These are phyloP conservation scores for Sicyos edulis DNA, from an alignment of 306 rosid genomes.

Conservation along the genomic window DNA sequence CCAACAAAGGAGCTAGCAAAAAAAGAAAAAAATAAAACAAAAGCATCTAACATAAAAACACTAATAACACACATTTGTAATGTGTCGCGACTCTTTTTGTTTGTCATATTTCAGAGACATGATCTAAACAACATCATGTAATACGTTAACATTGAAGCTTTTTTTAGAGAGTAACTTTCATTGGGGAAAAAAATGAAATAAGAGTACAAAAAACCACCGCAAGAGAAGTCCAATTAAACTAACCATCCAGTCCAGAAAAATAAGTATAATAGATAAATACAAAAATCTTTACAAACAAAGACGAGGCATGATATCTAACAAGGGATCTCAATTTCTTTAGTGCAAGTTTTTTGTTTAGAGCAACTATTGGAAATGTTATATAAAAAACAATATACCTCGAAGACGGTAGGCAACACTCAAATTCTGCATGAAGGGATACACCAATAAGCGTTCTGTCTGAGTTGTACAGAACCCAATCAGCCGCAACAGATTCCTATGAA, in stretches of 20 bases:
- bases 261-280: too few relatives aligned
- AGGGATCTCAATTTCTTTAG: too few relatives aligned
- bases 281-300: too few relatives aligned
- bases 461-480: slow-evolving; percentile 93
- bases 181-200: too few relatives aligned
- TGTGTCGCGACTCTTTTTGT: not conserved
- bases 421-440: slow-evolving; percentile 97
- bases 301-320: too few relatives aligned
- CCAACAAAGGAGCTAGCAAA: not conserved
- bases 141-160: not conserved
- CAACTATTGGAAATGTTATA: not conserved
- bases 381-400: slow-evolving; percentile 46
- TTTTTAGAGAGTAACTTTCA: not conserved
- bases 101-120: not conserved
- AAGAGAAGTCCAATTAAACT: too few relatives aligned
- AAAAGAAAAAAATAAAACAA: not conserved
- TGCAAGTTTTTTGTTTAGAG: not conserved
- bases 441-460: slow-evolving; percentile 84
- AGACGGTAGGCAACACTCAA: slow-evolving; percentile 87
- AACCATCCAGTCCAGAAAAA: too few relatives aligned
- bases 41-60: not conserved
- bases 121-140: not conserved
- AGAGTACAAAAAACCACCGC: too few relatives aligned
- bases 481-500: slow-evolving; percentile 77
- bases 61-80: too few relatives aligned